Evolutionary conservation across 306 rosid species (phyloP).

Genomic region (Hylodesmum podocarpum): DNA sequence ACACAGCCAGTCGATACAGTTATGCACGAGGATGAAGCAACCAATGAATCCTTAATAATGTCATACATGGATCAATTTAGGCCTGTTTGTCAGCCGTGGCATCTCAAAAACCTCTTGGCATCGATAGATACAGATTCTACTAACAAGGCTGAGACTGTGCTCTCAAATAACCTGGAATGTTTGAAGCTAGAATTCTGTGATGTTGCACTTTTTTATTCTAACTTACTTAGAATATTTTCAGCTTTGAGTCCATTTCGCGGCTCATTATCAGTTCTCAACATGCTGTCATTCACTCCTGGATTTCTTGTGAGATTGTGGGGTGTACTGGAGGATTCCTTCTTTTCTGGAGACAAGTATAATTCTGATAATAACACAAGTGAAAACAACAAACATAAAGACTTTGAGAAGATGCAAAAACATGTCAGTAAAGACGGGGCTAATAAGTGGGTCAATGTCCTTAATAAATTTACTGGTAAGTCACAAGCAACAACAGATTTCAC

Average conservation of each 20-base stretch:
- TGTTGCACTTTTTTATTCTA: conserved; percentile 73
- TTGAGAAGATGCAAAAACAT: conserved; percentile 56
- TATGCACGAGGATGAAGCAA: conserved; percentile 42
- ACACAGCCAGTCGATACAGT: conserved; percentile 35
- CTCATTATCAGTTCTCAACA: conserved; percentile 75
- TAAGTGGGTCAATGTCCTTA: conserved; percentile 75
- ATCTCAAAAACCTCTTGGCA: conserved; percentile 78
- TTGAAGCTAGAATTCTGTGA: conserved; percentile 63
- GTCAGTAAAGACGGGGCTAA: conserved; percentile 58
- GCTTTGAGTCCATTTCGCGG: conserved; percentile 67
- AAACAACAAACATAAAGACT: conserved; percentile 41
- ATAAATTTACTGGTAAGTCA: conserved; percentile 77
- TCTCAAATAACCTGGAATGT: conserved; percentile 43
- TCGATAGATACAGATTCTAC: conserved; percentile 36
- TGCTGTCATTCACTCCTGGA: conserved; percentile 94
- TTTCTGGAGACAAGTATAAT: conserved; percentile 45
- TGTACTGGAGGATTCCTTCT: conserved; percentile 62
- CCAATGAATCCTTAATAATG: conserved; percentile 46
- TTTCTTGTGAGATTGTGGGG: conserved; percentile 79
- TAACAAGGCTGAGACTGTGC: conserved; percentile 32
- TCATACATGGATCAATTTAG: conserved; percentile 65
- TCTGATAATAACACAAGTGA: conserved; percentile 41
- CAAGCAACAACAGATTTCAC: conserved; percentile 45
- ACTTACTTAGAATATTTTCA: conserved; percentile 69
- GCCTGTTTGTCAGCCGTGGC: conserved; percentile 92